phyloP scores from a whole-genome alignment of 2,329 filamentous ascomycete species.

The Microdochium nivale region DNA sequence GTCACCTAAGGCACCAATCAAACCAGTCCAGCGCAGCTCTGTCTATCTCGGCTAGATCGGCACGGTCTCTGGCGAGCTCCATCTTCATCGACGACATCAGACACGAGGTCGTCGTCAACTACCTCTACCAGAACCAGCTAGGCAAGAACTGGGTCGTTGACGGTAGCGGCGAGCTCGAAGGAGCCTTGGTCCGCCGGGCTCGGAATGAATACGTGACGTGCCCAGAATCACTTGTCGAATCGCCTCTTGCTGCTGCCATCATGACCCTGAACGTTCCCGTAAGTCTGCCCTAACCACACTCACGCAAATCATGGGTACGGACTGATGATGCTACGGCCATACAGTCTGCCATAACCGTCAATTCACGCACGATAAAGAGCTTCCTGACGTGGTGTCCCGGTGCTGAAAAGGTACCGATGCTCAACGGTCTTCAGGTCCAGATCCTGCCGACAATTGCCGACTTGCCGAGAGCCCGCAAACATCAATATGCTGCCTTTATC shows the following conservation, averaged over 20 bases:
- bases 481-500: conserved; percentile 75
- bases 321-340: background rate
- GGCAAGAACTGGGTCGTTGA: conserved; percentile 43
- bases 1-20: background rate
- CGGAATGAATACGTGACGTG: conserved; percentile 65
- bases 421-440: conserved; percentile 69
- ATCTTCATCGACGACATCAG: conserved; percentile 63
- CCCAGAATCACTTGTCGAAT: conserved; percentile 54
- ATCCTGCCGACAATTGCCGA: conserved; percentile 66
- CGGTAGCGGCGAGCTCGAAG: conserved; percentile 58
- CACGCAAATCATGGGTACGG: background rate
- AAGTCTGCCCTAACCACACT: conserved; percentile 12
- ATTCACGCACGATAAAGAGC: conserved; percentile 70
- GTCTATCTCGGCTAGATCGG: conserved; percentile 41
- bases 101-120: conserved; percentile 78
- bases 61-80: conserved; percentile 36
- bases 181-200: conserved; percentile 61
- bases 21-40: background rate
- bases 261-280: conserved; percentile 65
- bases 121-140: conserved; percentile 77
- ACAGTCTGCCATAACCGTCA: conserved; percentile 72
- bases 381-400: conserved; percentile 67
- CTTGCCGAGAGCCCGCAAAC: conserved; percentile 61
- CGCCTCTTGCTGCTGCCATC: conserved; percentile 56
- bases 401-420: conserved; percentile 65